Percentiles rank a stretch among this genome's conserved stretches.
Evolutionary conservation across 2,329 filamentous ascomycete species (phyloP).

Genomic region (Nigrograna mackinnonii): DNA sequence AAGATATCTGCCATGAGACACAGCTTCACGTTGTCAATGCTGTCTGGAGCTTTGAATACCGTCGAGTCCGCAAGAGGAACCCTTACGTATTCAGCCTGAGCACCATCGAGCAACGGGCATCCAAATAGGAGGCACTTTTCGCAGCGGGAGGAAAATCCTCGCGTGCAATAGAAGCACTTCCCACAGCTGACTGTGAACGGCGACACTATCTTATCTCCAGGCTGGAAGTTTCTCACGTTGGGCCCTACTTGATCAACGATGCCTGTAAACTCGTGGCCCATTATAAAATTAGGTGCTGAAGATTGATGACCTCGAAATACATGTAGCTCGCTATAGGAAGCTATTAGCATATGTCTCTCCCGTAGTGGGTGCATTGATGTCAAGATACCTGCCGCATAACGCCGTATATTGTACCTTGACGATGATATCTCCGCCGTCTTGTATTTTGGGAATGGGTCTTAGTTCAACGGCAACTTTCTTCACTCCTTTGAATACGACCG

Average conservation of each 20-base stretch:
- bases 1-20: slow-evolving; percentile 96
- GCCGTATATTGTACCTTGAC: slow-evolving; percentile 78
- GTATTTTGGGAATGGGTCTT: slow-evolving; percentile 74
- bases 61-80: slow-evolving; percentile 82
- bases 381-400: slow-evolving; percentile 77
- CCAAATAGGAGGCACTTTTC: slow-evolving; percentile 73
- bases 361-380: too few relatives aligned
- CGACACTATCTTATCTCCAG: slow-evolving; percentile 79
- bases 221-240: slow-evolving; percentile 67
- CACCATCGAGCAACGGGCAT: slow-evolving; percentile 69
- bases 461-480: slow-evolving; percentile 76
- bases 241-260: slow-evolving; percentile 69
- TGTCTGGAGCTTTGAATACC: slow-evolving; percentile 71
- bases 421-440: slow-evolving; percentile 74
- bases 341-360: neutral
- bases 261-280: slow-evolving; percentile 89
- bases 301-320: slow-evolving; percentile 81
- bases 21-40: slow-evolving; percentile 72
- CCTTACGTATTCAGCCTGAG: slow-evolving; percentile 74
- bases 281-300: slow-evolving; percentile 65
- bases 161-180: slow-evolving; percentile 83
- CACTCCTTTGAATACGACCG: slow-evolving; percentile 83
- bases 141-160: slow-evolving; percentile 78
- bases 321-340: slow-evolving; percentile 71
- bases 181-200: slow-evolving; percentile 71